Conservation (phyloP, 2,329 filamentous ascomycete genomes). For the Paecilomyces niveus region DNA sequence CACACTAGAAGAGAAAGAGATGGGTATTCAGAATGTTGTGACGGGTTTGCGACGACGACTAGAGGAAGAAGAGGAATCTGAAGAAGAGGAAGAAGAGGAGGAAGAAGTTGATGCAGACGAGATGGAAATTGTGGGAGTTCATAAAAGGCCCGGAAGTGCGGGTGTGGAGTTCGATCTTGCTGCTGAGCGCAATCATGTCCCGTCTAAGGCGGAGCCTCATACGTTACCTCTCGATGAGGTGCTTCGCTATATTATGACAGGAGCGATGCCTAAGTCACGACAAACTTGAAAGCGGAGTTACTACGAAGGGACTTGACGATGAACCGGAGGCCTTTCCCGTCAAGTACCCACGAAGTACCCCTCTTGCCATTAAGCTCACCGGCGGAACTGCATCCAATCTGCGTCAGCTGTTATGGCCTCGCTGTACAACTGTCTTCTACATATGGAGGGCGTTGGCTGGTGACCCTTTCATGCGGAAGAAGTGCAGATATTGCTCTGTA, state of each 20-base stretch:
- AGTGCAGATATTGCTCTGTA: not conserved
- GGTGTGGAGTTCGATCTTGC: slow-evolving; percentile 30
- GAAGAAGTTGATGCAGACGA: slow-evolving; percentile 41
- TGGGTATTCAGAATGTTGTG: slow-evolving; percentile 61
- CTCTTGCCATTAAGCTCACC: too few species aligned
- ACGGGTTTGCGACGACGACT: slow-evolving; percentile 59
- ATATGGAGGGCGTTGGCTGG: not conserved
- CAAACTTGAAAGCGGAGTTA: slow-evolving; percentile 5
- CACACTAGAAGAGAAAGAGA: slow-evolving; percentile 62
- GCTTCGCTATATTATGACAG: slow-evolving; percentile 46
- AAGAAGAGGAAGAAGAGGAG: slow-evolving; percentile 45
- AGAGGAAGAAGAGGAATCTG: slow-evolving; percentile 48
- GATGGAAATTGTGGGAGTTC: slow-evolving; percentile 34
- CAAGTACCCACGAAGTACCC: too few species aligned
- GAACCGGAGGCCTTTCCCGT: too few species aligned
- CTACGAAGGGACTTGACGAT: not conserved
- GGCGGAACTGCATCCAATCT: too few species aligned
- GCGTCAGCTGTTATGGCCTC: not conserved
- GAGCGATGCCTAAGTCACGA: slow-evolving; percentile 24
- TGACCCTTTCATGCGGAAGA: not conserved
- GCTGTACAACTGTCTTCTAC: not conserved
- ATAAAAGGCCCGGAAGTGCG: slow-evolving; percentile 22
- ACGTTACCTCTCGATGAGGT: slow-evolving; percentile 41
- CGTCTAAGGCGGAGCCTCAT: slow-evolving; percentile 14
- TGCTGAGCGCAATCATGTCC: slow-evolving; percentile 14